phyloP scores from a whole-genome alignment of 805 yeast genomes.

The Candida argentea region DNA sequence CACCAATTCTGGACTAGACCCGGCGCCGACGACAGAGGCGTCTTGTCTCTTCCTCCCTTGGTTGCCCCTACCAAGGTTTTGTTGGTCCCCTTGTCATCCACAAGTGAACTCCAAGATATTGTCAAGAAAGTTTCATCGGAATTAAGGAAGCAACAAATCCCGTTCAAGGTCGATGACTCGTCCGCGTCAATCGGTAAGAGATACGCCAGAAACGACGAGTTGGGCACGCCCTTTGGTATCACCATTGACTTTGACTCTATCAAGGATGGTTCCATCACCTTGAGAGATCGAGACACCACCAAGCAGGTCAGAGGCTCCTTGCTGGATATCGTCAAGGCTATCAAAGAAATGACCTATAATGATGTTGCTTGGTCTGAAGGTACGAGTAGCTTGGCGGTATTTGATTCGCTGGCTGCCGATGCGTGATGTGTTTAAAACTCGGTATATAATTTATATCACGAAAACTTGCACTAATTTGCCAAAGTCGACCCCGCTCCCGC shows the following conservation, averaged over 20 bases:
- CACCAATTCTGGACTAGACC: slow-evolving; percentile 94
- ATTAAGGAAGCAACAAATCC: slow-evolving; percentile 73
- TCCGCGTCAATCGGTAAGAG: slow-evolving; percentile 97
- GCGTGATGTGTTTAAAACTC: slow-evolving; percentile 2
- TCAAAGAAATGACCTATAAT: slow-evolving; percentile 63
- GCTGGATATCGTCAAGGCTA: slow-evolving; percentile 59
- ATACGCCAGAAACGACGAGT: slow-evolving; percentile 95
- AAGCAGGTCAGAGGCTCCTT: slow-evolving; percentile 91
- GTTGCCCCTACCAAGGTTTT: slow-evolving; percentile 98
- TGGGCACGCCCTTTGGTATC: slow-evolving; percentile 98
- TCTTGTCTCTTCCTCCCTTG: slow-evolving; percentile 83
- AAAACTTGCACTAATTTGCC: slow-evolving; percentile 62
- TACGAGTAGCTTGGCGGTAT: slow-evolving; percentile 58
- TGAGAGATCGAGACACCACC: slow-evolving; percentile 96
- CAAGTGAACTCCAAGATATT: slow-evolving; percentile 69
- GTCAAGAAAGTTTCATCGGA: slow-evolving; percentile 57
- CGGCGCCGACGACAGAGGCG: slow-evolving; percentile 75
- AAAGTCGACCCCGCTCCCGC: slow-evolving; percentile 63
- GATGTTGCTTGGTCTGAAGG: slow-evolving; percentile 82
- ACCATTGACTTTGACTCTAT: slow-evolving; percentile 93
- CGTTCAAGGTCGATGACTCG: slow-evolving; percentile 94
- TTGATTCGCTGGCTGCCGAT: slow-evolving; percentile 55
- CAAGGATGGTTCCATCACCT: slow-evolving; percentile 78
- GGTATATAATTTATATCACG: slow-evolving; percentile 33
- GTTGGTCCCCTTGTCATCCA: slow-evolving; percentile 85